Evolutionary conservation across 495 filamentous ascomycete genomes (phyloP), one percentile per base, ranked within the genome.

Genomic region (Daldinia decipiens): DNA sequence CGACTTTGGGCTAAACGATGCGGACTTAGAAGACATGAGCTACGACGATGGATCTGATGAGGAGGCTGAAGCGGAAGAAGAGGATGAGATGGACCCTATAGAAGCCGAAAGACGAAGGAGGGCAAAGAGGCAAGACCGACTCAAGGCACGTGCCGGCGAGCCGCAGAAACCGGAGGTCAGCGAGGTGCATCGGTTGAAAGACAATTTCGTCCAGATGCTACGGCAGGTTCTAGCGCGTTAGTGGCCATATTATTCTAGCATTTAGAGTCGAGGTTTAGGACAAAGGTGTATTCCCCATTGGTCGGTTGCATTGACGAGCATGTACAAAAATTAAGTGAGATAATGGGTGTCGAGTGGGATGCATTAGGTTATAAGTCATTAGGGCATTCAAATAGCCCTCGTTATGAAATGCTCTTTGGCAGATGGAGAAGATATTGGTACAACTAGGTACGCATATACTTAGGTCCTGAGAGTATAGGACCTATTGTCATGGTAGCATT

Each of bases 1-100:
- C 63, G 94, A 98, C 78, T 99, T 99, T 80, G 96, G 96, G 12
- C 82, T 99, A 5, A 88, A 97, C 74, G 87, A 91, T 78, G 90
- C 92, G 83, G 93, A 97, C 77, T 79, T 97, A 13, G 89, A 94
- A 76, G 93, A 95, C 66, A 88, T 98, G 74, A 87, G 86, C 43
- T 87, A 92, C 57, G 90, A 91, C 8, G 93, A 93, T 61, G 87
- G 89, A 13, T 91, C 88, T 34, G 88, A 89, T 9, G 87, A 90
- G 12, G 84, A 83, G 67, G 91, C 90, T 31, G 90, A 94, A 68
- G 85, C 89, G 8, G 87, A 90, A n/a, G 91, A 87, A 17, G 91
- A 92, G 56, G 92, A 95, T 51, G 89, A 91, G 39, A 77, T 89
- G 54, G 93, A 98, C 75, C 93, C 94, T 0, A 96, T 98, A 65